A percentile compares a stretch with the other conserved stretches of the same genome.
Evolutionary conservation across 768 basidiomycete genomes (phyloP).

Genomic region (Stropharia rugosoannulata): DNA sequence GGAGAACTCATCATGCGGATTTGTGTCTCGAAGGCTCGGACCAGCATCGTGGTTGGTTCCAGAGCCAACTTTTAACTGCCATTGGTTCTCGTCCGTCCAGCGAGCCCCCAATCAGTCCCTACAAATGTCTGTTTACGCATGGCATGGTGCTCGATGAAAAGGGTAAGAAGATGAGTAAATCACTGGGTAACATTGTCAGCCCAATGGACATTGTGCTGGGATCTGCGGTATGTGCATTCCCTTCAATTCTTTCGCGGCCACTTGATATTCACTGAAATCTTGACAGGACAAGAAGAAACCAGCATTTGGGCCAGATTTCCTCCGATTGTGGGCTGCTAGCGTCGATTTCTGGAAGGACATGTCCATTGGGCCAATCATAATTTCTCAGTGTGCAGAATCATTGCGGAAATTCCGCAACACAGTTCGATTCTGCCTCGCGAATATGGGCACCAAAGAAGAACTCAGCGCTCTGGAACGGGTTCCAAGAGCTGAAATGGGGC

Average conservation of each 20-base stretch:
- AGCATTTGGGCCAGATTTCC: conserved; percentile 81
- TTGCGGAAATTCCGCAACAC: conserved; percentile 86
- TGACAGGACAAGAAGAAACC: conserved; percentile 72
- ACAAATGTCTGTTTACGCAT: conserved; percentile 84
- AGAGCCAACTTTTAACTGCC: conserved; percentile 87
- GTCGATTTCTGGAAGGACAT: conserved; percentile 90
- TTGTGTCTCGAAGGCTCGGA: conserved; percentile 94
- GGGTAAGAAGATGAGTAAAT: conserved; percentile 98
- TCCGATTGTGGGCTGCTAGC: conserved; percentile 90
- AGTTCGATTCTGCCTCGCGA: conserved; percentile 83
- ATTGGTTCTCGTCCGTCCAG: conserved; percentile 46
- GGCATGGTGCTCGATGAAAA: conserved; percentile 93
- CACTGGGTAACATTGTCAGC: conserved; percentile 86
- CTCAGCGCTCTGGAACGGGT: conserved; percentile 34
- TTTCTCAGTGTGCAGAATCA: conserved; percentile 73
- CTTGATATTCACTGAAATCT: not conserved
- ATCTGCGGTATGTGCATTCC: conserved; percentile 52
- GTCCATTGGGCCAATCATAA: conserved; percentile 75
- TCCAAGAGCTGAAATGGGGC: conserved; percentile 47
- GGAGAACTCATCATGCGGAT: conserved; percentile 59
- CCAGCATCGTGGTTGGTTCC: conserved; percentile 99
- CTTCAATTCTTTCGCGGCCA: not conserved
- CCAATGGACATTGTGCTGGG: conserved; percentile 82
- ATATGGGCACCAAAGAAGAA: conserved; percentile 46
- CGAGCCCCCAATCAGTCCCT: conserved; percentile 48